A percentile compares a stretch with the other conserved stretches of the same genome.
Conservation (phyloP, 345 rosid genomes). For the Erucastrum elatum region DNA sequence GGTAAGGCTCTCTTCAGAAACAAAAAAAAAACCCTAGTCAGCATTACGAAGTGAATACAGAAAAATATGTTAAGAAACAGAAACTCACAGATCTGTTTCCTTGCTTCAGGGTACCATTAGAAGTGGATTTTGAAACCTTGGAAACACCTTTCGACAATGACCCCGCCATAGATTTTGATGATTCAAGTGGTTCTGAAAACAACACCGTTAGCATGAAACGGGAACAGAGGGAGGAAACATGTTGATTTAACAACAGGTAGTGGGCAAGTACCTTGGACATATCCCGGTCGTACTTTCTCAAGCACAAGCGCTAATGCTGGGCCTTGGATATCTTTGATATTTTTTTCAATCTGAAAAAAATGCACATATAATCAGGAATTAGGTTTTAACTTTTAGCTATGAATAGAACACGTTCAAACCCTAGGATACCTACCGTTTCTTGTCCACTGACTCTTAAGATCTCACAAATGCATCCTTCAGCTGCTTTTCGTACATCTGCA, state of each 20-base stretch:
- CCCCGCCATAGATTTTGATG: slow-evolving; percentile 52
- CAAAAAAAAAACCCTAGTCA: slow-evolving; percentile 30
- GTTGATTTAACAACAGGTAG: slow-evolving; percentile 17
- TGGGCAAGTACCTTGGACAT: slow-evolving; percentile 60
- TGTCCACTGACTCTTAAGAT: slow-evolving; percentile 82
- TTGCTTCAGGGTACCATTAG: slow-evolving; percentile 70
- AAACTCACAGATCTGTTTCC: slow-evolving; percentile 70
- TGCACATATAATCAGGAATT: slow-evolving; percentile 5
- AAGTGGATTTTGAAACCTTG: slow-evolving; percentile 61
- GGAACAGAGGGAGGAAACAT: slow-evolving; percentile 4
- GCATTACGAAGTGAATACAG: neutral
- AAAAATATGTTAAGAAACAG: slow-evolving; percentile 23
- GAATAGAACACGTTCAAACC: slow-evolving; percentile 4
- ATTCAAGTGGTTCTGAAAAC: slow-evolving; percentile 58
- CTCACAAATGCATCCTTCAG: slow-evolving; percentile 82
- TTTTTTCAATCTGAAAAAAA: slow-evolving; percentile 67
- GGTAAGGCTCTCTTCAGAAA: slow-evolving; percentile 67
- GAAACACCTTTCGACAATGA: slow-evolving; percentile 53
- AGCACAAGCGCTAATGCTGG: slow-evolving; percentile 81
- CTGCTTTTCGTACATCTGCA: slow-evolving; percentile 94
- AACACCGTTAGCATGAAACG: slow-evolving; percentile 31
- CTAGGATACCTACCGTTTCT: slow-evolving; percentile 54
- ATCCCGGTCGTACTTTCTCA: slow-evolving; percentile 73
- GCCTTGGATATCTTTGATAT: slow-evolving; percentile 82
- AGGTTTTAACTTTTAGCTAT: slow-evolving; percentile 14